A percentile compares a stretch with the other conserved stretches of the same genome.
phyloP scores from a whole-genome alignment of 2,329 filamentous ascomycete species.

The Nemania bipapillata region DNA sequence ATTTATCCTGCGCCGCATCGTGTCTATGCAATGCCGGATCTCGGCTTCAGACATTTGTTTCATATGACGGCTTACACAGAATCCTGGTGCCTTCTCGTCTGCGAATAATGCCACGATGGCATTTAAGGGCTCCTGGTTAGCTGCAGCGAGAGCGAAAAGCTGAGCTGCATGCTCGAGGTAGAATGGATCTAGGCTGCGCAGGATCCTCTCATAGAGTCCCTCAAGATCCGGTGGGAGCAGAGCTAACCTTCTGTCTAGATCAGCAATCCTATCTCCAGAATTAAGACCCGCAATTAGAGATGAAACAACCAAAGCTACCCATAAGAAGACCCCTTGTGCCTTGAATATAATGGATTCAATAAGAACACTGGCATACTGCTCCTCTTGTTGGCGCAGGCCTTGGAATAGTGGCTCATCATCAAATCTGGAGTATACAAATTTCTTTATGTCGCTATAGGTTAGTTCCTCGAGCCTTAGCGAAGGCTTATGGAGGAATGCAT shows the following conservation, averaged over 20 bases:
- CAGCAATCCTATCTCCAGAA: not conserved
- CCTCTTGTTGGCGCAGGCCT: not conserved
- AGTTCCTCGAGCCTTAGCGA: not conserved
- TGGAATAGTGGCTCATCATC: not conserved
- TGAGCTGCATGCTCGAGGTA: not conserved
- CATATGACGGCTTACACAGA: not conserved
- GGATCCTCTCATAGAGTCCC: not conserved
- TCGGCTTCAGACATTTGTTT: not conserved
- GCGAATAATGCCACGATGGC: not conserved
- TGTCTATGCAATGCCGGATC: not conserved
- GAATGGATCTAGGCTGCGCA: not conserved
- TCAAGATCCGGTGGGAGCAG: constrained; percentile 3
- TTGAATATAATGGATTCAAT: not conserved
- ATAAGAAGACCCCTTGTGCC: not conserved
- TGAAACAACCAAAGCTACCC: not conserved
- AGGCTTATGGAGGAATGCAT: not conserved
- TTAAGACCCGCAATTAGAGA: not conserved
- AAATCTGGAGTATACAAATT: not conserved
- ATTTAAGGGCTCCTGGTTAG: not conserved
- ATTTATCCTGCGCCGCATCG: not conserved
- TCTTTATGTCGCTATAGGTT: not conserved
- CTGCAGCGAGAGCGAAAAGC: not conserved
- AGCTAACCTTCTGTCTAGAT: not conserved
- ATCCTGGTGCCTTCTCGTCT: not conserved
- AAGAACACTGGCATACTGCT: not conserved